Base-by-base conservation (phyloP, 768 basidiomycete genomes). In the Termitomyces sp. region DNA sequence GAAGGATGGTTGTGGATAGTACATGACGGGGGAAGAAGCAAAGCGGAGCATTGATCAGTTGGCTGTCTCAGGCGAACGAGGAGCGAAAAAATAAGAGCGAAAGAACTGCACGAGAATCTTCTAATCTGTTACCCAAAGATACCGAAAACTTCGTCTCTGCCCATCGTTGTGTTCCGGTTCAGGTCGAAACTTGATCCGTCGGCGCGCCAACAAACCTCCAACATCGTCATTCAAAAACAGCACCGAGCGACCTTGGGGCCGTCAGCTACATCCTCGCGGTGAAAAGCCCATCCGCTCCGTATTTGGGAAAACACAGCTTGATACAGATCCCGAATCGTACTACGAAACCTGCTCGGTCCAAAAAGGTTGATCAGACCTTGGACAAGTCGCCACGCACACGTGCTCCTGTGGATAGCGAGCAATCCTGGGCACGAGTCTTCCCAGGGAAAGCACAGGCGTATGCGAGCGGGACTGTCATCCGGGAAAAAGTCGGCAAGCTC, bases 21-120 rank as follows among this genome's bases (percentile, higher is more conserved):
- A 26, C 24, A 50, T 63, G 70, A 70, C 57, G 68, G 65, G 68
- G 69, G 72, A 69, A 69, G 62, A 67, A 66, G 64, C 67, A 78
- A 79, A 77, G 74, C 73, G 71, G 72, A 71, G 69, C 72, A 66
- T 65, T 71, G 62, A 73, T 83, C 70, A 82, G 81, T 73, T 73
- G 78, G 74, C 65, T 72, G 74, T 79, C 57, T 78, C 71, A 71
- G 66, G 71, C 72, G 67, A 69, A 67, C 65, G 64, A 67, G 63
- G 63, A 67, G 63, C 74, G 70, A 73, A 71, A 72, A 75, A 73
- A 75, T 69, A 73, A 74, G 75, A 77, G 74, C 70, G 63, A 62
- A 68, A 63, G 67, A 52, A 60, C 64, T 65, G 62, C 52, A 58
- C 52, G 22, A 47, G 49, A 53, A 56, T 58, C 67, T 40, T 67